Conservation (phyloP, 768 basidiomycete genomes). For the Galerina marginata region DNA sequence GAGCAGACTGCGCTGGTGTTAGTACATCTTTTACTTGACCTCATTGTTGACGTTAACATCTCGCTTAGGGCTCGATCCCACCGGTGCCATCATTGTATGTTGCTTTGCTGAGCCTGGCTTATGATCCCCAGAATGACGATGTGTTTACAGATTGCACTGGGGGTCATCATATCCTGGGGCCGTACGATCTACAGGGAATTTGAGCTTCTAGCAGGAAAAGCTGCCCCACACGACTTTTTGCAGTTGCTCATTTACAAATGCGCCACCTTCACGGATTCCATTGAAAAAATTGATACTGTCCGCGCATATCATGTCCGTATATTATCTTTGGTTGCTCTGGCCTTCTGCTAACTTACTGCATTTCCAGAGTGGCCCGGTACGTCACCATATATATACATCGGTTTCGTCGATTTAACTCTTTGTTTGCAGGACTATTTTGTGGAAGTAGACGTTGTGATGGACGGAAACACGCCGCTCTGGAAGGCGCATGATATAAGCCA, state of each 20-base stretch:
- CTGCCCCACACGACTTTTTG: conserved; percentile 89
- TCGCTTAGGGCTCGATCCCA: conserved; percentile 70
- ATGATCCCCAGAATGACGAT: conserved; percentile 3
- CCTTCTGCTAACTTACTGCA: conserved; percentile 11
- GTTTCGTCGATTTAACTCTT: neutral
- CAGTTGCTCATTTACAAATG: conserved; percentile 94
- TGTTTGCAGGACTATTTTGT: conserved; percentile 80
- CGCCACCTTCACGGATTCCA: conserved; percentile 86
- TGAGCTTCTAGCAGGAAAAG: conserved; percentile 86
- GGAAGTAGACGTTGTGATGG: conserved; percentile 95
- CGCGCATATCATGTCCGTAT: conserved; percentile 85
- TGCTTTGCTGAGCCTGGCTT: neutral
- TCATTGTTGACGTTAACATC: conserved; percentile 13
- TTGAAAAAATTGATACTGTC: conserved; percentile 88
- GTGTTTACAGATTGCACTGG: conserved; percentile 66
- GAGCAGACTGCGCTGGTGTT: conserved; percentile 83
- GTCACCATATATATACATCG: neutral
- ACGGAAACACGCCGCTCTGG: conserved; percentile 86
- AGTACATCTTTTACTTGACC: conserved; percentile 34
- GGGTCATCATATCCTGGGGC: conserved; percentile 80
- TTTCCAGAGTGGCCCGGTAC: conserved; percentile 73
- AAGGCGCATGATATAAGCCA: conserved; percentile 88
- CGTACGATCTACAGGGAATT: conserved; percentile 83
- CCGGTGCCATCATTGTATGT: conserved; percentile 76
- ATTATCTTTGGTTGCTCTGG: conserved; percentile 6